phyloP scores from a whole-genome alignment of 2,329 filamentous ascomycete species.

The Alternaria solani region DNA sequence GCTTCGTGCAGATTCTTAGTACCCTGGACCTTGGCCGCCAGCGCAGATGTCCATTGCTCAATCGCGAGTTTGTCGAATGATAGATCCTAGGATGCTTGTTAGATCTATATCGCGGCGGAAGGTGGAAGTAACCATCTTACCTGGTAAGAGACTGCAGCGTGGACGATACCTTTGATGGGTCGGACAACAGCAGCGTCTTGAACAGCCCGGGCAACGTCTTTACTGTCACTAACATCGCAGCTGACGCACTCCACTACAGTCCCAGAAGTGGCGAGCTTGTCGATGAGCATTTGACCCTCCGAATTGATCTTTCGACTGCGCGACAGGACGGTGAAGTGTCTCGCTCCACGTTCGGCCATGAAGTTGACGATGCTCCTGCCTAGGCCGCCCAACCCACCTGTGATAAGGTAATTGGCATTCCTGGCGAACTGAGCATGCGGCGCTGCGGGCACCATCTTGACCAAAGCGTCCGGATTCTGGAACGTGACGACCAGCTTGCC shows the following conservation, averaged over 20 bases:
- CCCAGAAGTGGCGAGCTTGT: neutral
- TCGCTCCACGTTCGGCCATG: constrained; percentile 31
- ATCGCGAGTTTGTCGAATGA: constrained; percentile 14
- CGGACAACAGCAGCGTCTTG: neutral
- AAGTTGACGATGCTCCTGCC: constrained; percentile 18
- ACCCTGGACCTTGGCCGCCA: constrained; percentile 35
- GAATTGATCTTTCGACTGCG: constrained; percentile 4
- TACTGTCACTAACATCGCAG: constrained; percentile 18
- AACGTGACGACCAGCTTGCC: constrained; percentile 27
- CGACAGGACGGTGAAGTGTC: constrained; percentile 19
- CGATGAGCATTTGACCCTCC: constrained; percentile 3
- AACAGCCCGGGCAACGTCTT: constrained; percentile 11
- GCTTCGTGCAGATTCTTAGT: constrained; percentile 38
- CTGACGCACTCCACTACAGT: neutral
- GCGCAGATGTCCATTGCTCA: no score
- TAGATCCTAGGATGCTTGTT: constrained; percentile 3
- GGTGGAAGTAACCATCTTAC: no score
- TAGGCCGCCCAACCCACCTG: no score
- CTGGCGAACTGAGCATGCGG: neutral
- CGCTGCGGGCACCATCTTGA: constrained; percentile 6
- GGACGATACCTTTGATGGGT: constrained; percentile 23
- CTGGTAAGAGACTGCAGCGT: constrained; percentile 16
- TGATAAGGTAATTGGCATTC: no score
- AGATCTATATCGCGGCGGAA: no score
- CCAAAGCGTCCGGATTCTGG: neutral